Conservation (phyloP, 1,139 yeast species). For the Candida smagusa region DNA sequence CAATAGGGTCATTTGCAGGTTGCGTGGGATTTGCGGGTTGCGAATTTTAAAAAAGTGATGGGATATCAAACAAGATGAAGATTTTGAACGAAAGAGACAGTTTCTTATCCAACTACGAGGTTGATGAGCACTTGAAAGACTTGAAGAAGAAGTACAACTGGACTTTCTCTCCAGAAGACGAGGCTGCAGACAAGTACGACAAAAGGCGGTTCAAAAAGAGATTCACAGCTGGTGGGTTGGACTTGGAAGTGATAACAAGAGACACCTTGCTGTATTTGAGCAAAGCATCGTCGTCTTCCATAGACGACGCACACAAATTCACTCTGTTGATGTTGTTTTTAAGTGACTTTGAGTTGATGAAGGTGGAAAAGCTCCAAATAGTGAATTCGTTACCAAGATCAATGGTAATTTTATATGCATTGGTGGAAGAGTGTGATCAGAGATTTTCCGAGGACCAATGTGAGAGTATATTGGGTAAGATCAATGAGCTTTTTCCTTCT, state of each 20-base stretch:
- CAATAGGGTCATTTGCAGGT: conserved; percentile 25
- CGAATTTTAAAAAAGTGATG: background rate
- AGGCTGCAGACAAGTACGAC: conserved; percentile 20
- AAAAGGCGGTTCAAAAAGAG: conserved; percentile 38
- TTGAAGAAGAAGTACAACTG: conserved; percentile 48
- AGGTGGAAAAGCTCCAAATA: conserved; percentile 81
- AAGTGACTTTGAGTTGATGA: conserved; percentile 60
- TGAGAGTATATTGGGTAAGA: conserved; percentile 49
- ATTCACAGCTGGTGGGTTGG: conserved; percentile 42
- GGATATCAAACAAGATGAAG: conserved; percentile 26
- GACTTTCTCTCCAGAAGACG: conserved; percentile 41
- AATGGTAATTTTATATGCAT: conserved; percentile 71
- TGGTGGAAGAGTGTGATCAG: conserved; percentile 90
- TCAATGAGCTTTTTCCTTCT: conserved; percentile 48
- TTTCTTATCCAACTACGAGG: conserved; percentile 72
- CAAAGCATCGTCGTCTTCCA: conserved; percentile 40
- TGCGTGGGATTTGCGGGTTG: background rate
- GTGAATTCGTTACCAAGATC: conserved; percentile 77
- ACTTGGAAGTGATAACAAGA: conserved; percentile 65
- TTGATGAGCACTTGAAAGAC: conserved; percentile 54
- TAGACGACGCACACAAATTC: conserved; percentile 48
- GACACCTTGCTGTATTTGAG: conserved; percentile 54
- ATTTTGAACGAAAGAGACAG: conserved; percentile 51
- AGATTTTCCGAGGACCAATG: conserved; percentile 67
- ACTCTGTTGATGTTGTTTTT: conserved; percentile 49